Conservation (phyloP, 2,329 filamentous ascomycete species). For the Fusarium succisae region DNA sequence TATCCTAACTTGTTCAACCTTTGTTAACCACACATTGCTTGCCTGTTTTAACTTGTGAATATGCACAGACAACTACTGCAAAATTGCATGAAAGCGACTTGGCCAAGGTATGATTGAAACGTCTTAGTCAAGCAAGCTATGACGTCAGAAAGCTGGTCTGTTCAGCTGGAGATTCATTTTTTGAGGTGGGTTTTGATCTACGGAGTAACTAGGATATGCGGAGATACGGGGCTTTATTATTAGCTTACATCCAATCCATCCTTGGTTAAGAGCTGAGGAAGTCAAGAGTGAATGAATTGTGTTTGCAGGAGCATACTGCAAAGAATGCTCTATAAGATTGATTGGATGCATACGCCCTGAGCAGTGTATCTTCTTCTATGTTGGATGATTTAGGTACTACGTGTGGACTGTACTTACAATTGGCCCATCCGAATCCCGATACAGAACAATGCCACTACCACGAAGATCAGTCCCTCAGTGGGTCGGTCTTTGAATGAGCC, state of each 20-base stretch:
- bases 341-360: not conserved
- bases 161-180: not conserved
- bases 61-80: not conserved
- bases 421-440: not conserved
- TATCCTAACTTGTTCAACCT: constrained; percentile 3
- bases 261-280: not conserved
- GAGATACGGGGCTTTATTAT: not conserved
- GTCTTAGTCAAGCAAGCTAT: not conserved
- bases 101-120: not conserved
- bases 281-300: not conserved
- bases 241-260: not conserved
- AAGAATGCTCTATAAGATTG: not conserved
- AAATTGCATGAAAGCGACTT: not conserved
- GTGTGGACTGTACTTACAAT: too few relatives aligned
- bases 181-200: constrained; percentile 6
- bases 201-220: not conserved
- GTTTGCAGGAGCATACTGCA: not conserved
- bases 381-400: not conserved
- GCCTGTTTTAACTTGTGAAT: not conserved
- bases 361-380: not conserved
- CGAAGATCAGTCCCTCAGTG: not conserved
- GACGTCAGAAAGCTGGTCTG: constrained; percentile 35
- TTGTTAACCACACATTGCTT: constrained; percentile 13
- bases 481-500: constrained; percentile 1
- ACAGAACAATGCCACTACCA: not conserved